Evolutionary conservation across 306 rosid species (phyloP), one percentile per base, ranked within the genome.

Genomic region (Prunus mira): DNA sequence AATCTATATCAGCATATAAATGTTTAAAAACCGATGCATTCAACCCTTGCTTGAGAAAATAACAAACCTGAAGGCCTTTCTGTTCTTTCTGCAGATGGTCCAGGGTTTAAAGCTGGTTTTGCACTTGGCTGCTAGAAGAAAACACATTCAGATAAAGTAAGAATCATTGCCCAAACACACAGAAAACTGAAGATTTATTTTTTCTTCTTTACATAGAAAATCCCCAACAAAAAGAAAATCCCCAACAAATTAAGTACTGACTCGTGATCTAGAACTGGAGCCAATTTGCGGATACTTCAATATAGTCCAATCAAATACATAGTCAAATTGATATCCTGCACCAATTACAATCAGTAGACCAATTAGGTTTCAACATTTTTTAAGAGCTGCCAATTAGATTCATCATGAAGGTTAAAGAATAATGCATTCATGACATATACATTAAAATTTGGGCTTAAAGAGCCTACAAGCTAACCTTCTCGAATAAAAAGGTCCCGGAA

Each of bases 321-420:
- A 95, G 86, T 95, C 99, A 89, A 92, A 95, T 77, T 95, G 99
- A 82, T 89, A 92, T 20, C 97, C 99, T 95, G 93, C 72, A 41
- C 27, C 66, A 84, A 72, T 66, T 49, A 43, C 34, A 86, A 81
- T 52, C 22, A 34, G 43, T 56, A 74, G 27, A 12, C 32, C 64
- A 45, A 38, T 50, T 41, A 28, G 50, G 11, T 9, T 55, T 28
- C 28, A 17, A 51, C n/a, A 52, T 22, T 34, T 54, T 43, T n/a
- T 12, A 70, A 63, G 65, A 38, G 64, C 63, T 78, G 25, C 4
- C 19, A 78, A 73, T 24, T 58, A 67, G 49, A 72, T 67, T 66
- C 67, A 75, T 25, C 71, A 77, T 72, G 20, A 38, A 34, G 74
- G 2, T 14, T 30, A 57, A 55, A 78, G 75, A 20, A 73, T 49